phyloP scores from a whole-genome alignment of 139 green algal genomes.

The Asterochloris sp. region DNA sequence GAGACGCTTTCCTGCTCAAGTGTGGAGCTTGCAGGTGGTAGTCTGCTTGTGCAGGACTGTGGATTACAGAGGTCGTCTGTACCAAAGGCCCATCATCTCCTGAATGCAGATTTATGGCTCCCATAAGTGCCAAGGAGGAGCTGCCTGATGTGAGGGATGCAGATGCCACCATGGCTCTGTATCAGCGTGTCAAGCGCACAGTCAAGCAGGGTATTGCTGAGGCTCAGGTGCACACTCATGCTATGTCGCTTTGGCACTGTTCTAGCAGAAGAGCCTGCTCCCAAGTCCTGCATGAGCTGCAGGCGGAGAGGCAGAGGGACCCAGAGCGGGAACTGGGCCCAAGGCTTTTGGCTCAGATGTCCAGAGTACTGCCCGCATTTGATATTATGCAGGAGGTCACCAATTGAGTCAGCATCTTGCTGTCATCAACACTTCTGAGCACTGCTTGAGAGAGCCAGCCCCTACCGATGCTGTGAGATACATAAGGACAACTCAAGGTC shows the following conservation, averaged over 20 bases:
- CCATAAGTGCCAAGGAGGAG: slow-evolving; percentile 12
- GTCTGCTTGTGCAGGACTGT: not conserved
- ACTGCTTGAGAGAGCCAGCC: too few relatives aligned
- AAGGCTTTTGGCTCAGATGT: not conserved
- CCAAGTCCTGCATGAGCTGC: too few relatives aligned
- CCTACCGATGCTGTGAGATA: too few relatives aligned
- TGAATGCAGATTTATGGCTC: slow-evolving; percentile 27
- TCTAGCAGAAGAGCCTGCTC: too few relatives aligned
- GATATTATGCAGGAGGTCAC: slow-evolving; percentile 7
- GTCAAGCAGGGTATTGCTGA: slow-evolving; percentile 18
- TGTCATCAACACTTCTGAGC: too few relatives aligned
- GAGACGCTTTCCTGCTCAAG: not conserved
- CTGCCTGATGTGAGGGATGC: not conserved
- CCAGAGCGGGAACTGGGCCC: slow-evolving; percentile 17
- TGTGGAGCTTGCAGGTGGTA: not conserved
- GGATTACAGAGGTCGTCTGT: not conserved
- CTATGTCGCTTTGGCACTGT: not conserved
- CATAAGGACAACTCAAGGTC: too few relatives aligned
- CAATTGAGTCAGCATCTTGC: too few relatives aligned
- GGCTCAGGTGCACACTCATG: not conserved
- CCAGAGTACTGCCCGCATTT: slow-evolving; percentile 13
- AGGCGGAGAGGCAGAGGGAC: not conserved
- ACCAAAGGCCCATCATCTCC: not conserved
- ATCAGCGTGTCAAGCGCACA: slow-evolving; percentile 7
- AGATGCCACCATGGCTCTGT: slow-evolving; percentile 4